These are phyloP conservation scores for Hura crepitans DNA, from an alignment of 441 rosid genomes.

Conservation along the genomic window DNA sequence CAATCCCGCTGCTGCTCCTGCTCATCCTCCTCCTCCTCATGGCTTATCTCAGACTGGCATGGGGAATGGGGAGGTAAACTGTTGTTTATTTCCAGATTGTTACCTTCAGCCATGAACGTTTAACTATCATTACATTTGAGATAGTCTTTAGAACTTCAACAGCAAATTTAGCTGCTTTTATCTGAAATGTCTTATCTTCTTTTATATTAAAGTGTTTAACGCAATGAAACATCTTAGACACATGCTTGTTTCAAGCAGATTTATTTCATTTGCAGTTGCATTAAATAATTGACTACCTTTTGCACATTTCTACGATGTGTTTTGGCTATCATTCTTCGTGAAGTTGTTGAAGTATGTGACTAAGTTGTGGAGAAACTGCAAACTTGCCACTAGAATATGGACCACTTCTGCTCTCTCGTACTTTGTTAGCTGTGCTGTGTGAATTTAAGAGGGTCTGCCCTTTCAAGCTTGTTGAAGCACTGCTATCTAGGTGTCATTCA, in stretches of 20 bases:
- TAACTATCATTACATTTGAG: neutral
- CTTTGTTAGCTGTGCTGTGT: neutral
- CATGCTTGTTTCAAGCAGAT: neutral
- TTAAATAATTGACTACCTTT: neutral
- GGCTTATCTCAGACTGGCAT: conserved; percentile 47
- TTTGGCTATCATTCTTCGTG: neutral
- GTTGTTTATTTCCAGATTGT: conserved; percentile 6
- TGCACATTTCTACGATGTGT: neutral
- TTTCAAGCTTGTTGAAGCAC: neutral
- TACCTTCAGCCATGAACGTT: neutral
- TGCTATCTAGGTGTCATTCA: neutral
- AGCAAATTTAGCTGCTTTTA: neutral
- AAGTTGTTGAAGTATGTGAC: neutral
- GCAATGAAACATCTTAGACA: neutral
- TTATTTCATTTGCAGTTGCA: neutral
- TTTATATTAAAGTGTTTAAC: neutral
- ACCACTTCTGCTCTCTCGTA: neutral
- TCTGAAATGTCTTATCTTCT: neutral
- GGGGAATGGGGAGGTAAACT: conserved; percentile 70
- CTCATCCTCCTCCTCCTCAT: conserved; percentile 46
- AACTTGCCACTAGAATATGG: neutral
- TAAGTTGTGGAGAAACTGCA: neutral
- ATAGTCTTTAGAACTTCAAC: neutral
- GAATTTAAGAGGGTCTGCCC: neutral
- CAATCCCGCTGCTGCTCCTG: conserved; percentile 43